Base-by-base conservation (phyloP, 2,329 filamentous ascomycete species). In the Passalora sequoiae region DNA sequence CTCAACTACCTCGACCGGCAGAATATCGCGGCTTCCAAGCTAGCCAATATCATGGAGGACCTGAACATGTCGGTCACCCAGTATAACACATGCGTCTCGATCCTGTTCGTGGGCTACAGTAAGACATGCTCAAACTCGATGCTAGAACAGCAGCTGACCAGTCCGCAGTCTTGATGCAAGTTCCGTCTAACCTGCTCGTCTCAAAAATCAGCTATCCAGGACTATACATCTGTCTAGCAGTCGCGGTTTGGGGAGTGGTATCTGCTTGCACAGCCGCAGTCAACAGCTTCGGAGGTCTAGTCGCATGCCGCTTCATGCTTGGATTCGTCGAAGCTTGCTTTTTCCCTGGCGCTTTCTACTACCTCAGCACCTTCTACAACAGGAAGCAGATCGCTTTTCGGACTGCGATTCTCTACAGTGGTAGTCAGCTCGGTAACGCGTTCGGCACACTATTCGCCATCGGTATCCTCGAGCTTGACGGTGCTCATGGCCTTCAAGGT, bases 131-230 rank as follows among this genome's bases (percentile, higher is more conserved):
- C n/a, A n/a, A n/a, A n/a, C n/a, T n/a, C n/a, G n/a, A n/a, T n/a
- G n/a, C n/a, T n/a, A n/a, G n/a, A n/a, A n/a, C n/a, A n/a, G n/a
- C n/a, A n/a, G n/a, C n/a, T n/a, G n/a, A n/a, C n/a, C n/a, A n/a
- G n/a, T n/a, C n/a, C n/a, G n/a, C n/a, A n/a, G n/a, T 72, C 30
- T 56, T 68, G 7, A 67, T 66, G 33, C 69, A 70, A 38, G 62
- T 60, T 29, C 51, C 55, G 4, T 64, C 66, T 35, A 71, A 70
- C 50, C 68, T 73, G 65, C 55, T 73, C 38, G 61, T 73, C 45
- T 69, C 66, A 5, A 65, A 67, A 17, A 64, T 70, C n/a, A 47
- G 40, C 12, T 62, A 56, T 30, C 69, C 68, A 1, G 66, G 63
- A n/a, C 54, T 67, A 1, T 72, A 71, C 53, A 68, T 71, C 57